These are phyloP conservation scores for Metarhizium robertsii DNA, from an alignment of 2,329 filamentous ascomycete genomes.

Conservation along the genomic window DNA sequence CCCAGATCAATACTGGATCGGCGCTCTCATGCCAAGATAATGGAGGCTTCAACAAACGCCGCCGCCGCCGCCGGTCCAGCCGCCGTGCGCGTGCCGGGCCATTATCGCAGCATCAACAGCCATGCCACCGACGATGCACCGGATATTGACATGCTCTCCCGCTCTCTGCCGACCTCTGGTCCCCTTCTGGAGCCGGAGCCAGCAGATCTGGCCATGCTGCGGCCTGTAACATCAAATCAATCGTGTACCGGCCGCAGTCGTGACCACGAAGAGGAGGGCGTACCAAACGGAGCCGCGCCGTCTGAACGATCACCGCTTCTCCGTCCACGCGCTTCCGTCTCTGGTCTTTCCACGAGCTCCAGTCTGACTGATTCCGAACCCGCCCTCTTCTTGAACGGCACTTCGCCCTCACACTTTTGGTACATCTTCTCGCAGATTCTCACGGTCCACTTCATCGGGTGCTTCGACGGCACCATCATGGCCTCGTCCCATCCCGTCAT, in stretches of 20 bases:
- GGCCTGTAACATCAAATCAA: constrained; percentile 12
- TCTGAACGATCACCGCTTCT: constrained; percentile 19
- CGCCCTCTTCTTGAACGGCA: constrained; percentile 33
- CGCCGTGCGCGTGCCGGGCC: neutral
- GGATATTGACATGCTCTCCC: constrained; percentile 21
- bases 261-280: neutral
- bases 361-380: neutral
- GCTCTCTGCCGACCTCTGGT: constrained; percentile 27
- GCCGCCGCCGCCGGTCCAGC: neutral
- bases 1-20: too few relatives aligned
- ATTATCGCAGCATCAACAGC: neutral
- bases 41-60: neutral
- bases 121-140: neutral
- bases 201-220: constrained; percentile 29
- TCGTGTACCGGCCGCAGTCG: neutral
- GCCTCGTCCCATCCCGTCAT: constrained; percentile 73
- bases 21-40: too few relatives aligned
- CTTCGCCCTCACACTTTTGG: constrained; percentile 46
- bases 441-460: constrained; percentile 47
- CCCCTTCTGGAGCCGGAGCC: constrained; percentile 33
- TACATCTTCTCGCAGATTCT: constrained; percentile 52
- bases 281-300: neutral
- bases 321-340: constrained; percentile 1
- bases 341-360: constrained; percentile 6
- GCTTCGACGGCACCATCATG: constrained; percentile 75